Conservation (phyloP, 495 filamentous ascomycete genomes). For the Penicillium pancosmium region DNA sequence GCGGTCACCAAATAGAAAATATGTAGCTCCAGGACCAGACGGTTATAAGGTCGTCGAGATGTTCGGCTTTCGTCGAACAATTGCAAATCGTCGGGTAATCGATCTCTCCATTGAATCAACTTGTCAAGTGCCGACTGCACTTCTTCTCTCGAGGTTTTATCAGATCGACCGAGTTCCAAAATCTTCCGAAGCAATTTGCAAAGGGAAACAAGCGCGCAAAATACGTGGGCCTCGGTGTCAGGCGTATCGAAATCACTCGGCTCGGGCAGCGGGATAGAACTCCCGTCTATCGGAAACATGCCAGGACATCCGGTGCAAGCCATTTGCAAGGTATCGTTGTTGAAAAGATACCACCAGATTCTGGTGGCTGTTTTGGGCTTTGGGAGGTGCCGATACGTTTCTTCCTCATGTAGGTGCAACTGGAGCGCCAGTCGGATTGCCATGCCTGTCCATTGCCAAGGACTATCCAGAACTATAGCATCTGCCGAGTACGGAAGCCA, state of each 20-base stretch:
- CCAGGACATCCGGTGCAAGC: conserved; percentile 16
- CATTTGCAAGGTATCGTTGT: conserved; percentile 21
- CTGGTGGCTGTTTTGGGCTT: conserved; percentile 9
- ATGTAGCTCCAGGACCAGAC: conserved; percentile 13
- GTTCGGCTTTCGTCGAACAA: conserved; percentile 1
- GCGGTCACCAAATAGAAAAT: conserved; percentile 21
- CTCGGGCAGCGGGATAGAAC: conserved; percentile 4
- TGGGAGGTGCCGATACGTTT: conserved; percentile 8
- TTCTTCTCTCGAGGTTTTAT: conserved; percentile 2
- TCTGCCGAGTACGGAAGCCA: conserved; percentile 14
- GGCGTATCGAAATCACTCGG: conserved; percentile 11
- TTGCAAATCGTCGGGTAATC: conserved; percentile 5
- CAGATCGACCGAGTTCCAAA: conserved; percentile 1
- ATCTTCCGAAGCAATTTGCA: conserved; percentile 4
- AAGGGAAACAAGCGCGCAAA: conserved; percentile 5
- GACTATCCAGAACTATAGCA: conserved; percentile 17
- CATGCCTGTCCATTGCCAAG: conserved; percentile 27
- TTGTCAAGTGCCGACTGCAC: conserved; percentile 1
- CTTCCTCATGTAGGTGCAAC: conserved; percentile 19
- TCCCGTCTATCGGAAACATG: conserved; percentile 17
- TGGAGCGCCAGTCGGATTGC: conserved; percentile 20
- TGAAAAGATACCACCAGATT: conserved; percentile 24
- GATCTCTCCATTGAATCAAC: conserved; percentile 7
- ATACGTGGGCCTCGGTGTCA: conserved; percentile 5
- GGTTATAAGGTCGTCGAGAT: conserved; percentile 6